A percentile compares a stretch with the other conserved stretches of the same genome.
Conservation (phyloP, 768 basidiomycete genomes). For the Rhodotorula graminis region DNA sequence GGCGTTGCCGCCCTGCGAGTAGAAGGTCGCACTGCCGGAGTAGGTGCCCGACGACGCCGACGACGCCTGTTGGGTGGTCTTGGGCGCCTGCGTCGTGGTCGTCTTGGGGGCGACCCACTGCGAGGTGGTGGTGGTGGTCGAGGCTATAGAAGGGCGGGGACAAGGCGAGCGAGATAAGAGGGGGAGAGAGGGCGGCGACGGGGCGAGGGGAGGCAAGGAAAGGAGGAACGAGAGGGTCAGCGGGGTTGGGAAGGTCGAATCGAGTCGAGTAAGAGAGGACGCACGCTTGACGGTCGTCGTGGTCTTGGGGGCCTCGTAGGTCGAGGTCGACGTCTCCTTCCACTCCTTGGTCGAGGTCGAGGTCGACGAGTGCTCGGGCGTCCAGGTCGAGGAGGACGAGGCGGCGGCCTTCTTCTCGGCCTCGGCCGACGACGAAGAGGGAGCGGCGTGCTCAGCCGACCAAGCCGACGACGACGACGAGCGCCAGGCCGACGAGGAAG, state of each 20-base stretch:
- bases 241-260: neutral
- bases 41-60: neutral
- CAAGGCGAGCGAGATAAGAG: neutral
- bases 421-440: neutral
- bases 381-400: neutral
- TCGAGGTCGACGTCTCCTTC: neutral
- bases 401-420: neutral
- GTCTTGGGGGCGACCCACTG: slow-evolving; percentile 5
- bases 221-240: too few relatives aligned
- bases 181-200: too few relatives aligned
- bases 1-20: slow-evolving; percentile 11
- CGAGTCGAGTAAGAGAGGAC: neutral
- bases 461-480: neutral
- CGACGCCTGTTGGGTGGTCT: slow-evolving; percentile 3
- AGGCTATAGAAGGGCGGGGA: neutral
- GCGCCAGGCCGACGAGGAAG: neutral
- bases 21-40: slow-evolving; percentile 20
- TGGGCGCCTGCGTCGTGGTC: slow-evolving; percentile 14
- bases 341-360: neutral
- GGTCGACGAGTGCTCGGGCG: neutral
- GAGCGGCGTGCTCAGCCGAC: too few relatives aligned
- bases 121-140: slow-evolving; percentile 3
- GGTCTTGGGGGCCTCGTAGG: neutral
- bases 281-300: slow-evolving; percentile 14
- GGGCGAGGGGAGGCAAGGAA: neutral